Percentiles rank a stretch among this genome's conserved stretches.
phyloP scores from a whole-genome alignment of 257 asterid species.

The Jacaranda mimosifolia region DNA sequence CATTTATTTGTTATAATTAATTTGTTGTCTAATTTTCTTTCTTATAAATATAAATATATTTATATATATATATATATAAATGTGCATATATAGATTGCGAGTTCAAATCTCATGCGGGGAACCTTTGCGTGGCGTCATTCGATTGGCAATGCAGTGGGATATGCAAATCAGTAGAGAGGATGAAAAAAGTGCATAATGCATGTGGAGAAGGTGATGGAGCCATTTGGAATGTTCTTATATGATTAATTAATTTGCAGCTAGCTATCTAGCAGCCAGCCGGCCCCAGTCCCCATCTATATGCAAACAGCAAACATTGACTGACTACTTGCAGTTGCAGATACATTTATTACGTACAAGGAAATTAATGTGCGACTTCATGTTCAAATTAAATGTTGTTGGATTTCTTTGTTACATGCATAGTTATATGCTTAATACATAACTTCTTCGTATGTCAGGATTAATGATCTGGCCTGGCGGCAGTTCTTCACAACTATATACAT shows the following conservation, averaged over 20 bases:
- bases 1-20: background rate
- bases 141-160: constrained; percentile 91
- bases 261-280: background rate
- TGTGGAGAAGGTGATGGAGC: constrained; percentile 80
- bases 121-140: constrained; percentile 75
- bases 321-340: too few relatives aligned
- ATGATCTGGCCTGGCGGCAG: too few relatives aligned
- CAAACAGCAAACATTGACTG: background rate
- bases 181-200: constrained; percentile 65
- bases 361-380: too few relatives aligned
- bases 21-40: background rate
- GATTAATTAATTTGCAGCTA: background rate
- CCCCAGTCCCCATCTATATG: background rate
- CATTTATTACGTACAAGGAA: too few relatives aligned
- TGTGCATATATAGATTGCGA: constrained; percentile 56
- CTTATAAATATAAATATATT: background rate
- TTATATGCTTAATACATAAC: too few relatives aligned
- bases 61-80: background rate
- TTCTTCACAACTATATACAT: too few relatives aligned
- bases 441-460: too few relatives aligned
- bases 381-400: too few relatives aligned
- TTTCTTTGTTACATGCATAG: too few relatives aligned
- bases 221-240: constrained; percentile 52
- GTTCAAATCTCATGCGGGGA: constrained; percentile 57
- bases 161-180: constrained; percentile 78